Percentiles rank a stretch among this genome's conserved stretches.
Conservation (phyloP, 2,329 filamentous ascomycete genomes). For the Lecanicillium sp. region DNA sequence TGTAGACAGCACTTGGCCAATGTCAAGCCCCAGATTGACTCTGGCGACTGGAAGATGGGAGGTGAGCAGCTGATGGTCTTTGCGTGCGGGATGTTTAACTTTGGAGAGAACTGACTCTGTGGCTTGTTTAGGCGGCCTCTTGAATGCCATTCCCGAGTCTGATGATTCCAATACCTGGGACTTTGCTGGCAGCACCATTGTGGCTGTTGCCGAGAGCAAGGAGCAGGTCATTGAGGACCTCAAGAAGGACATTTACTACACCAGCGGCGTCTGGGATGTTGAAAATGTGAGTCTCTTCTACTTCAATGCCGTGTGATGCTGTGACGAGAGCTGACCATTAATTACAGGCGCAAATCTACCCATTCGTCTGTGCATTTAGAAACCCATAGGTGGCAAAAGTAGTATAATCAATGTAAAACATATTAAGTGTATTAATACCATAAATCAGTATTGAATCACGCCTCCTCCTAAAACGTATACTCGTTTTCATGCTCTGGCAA, state of each 20-base stretch:
- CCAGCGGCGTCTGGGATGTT: conserved; percentile 71
- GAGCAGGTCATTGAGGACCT: conserved; percentile 63
- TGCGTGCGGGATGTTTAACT: background rate
- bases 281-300: conserved; percentile 43
- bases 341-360: conserved; percentile 40
- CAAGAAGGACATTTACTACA: conserved; percentile 65
- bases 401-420: conserved; percentile 10
- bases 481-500: too few relatives aligned
- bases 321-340: conserved; percentile 1
- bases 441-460: background rate
- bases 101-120: background rate
- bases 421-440: conserved; percentile 5
- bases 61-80: conserved; percentile 34
- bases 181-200: conserved; percentile 67
- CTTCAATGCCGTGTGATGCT: background rate
- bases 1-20: conserved; percentile 44
- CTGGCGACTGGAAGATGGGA: conserved; percentile 56
- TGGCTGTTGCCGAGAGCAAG: conserved; percentile 57
- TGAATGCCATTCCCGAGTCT: conserved; percentile 58
- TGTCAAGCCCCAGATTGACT: conserved; percentile 42
- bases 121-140: conserved; percentile 48
- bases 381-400: conserved; percentile 14
- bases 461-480: too few relatives aligned
- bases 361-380: conserved; percentile 37
- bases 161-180: conserved; percentile 50